These are phyloP conservation scores for Marasmius sp. DNA, from an alignment of 1,284 basidiomycete species.

Conservation along the genomic window DNA sequence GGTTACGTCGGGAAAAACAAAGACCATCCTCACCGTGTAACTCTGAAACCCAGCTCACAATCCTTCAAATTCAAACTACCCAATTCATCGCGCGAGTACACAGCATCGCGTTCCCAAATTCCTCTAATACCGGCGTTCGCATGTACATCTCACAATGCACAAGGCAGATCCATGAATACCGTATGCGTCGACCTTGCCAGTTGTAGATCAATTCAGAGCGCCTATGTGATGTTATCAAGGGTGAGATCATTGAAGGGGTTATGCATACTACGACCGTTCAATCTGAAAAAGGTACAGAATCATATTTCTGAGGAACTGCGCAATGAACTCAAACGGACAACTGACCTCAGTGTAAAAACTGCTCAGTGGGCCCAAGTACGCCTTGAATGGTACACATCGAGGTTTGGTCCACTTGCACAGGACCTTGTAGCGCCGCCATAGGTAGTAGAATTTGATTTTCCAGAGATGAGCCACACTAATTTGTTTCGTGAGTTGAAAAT, in stretches of 20 bases:
- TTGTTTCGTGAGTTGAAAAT: too few relatives aligned
- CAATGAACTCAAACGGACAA: background rate
- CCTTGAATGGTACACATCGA: too few relatives aligned
- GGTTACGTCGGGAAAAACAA: too few relatives aligned
- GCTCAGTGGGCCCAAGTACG: too few relatives aligned
- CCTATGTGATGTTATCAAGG: conserved; percentile 4
- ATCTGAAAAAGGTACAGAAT: background rate
- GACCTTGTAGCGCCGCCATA: too few relatives aligned
- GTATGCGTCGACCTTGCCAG: conserved; percentile 21
- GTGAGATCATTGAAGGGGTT: conserved; percentile 3
- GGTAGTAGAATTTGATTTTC: too few relatives aligned
- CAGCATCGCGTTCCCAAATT: conserved; percentile 14
- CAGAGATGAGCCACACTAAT: too few relatives aligned
- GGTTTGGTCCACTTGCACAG: too few relatives aligned
- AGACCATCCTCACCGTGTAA: conserved; percentile 7
- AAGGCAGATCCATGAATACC: conserved; percentile 17
- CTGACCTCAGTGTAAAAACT: too few relatives aligned
- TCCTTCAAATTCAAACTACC: conserved; percentile 10
- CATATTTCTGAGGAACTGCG: conserved; percentile 13
- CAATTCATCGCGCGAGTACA: conserved; percentile 6
- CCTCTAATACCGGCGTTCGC: conserved; percentile 20
- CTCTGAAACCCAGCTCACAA: background rate
- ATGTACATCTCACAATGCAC: conserved; percentile 22
- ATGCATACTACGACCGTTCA: conserved; percentile 11
- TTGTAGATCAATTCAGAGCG: conserved; percentile 12